Conservation (phyloP, 225 moss, liverwort and hornwort species). For the Bryum argenteum region DNA sequence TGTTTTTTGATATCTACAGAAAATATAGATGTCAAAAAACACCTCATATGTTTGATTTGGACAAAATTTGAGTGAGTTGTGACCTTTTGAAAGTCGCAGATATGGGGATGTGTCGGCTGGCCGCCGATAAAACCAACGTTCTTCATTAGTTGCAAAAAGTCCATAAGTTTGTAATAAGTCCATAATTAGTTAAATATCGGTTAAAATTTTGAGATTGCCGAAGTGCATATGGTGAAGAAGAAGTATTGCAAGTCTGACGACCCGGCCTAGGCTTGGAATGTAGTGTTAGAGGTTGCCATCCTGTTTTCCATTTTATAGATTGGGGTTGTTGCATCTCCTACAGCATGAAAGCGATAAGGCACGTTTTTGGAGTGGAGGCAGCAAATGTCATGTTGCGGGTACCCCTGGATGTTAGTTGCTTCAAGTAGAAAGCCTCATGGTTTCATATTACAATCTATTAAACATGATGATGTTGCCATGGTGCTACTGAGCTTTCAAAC, state of each 20-base stretch:
- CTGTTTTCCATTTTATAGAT: constrained; percentile 69
- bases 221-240: constrained; percentile 34
- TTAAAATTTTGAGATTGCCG: too few relatives aligned
- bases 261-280: constrained; percentile 67
- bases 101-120: too few relatives aligned
- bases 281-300: constrained; percentile 65
- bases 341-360: constrained; percentile 68
- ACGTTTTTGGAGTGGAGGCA: constrained; percentile 79
- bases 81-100: too few relatives aligned
- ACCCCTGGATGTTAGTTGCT: constrained; percentile 8
- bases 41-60: too few relatives aligned
- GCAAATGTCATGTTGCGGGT: constrained; percentile 76
- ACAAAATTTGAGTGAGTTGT: too few relatives aligned
- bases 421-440: neutral
- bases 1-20: too few relatives aligned
- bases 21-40: too few relatives aligned
- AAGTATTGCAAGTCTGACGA: constrained; percentile 45
- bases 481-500: constrained; percentile 3
- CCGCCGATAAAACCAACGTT: too few relatives aligned
- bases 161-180: too few relatives aligned
- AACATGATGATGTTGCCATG: neutral
- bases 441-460: constrained; percentile 2
- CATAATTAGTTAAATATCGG: too few relatives aligned
- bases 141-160: too few relatives aligned
- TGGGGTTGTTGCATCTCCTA: constrained; percentile 87